Evolutionary conservation across 1,284 basidiomycete species (phyloP).

Genomic region (Trichosporon asahii): DNA sequence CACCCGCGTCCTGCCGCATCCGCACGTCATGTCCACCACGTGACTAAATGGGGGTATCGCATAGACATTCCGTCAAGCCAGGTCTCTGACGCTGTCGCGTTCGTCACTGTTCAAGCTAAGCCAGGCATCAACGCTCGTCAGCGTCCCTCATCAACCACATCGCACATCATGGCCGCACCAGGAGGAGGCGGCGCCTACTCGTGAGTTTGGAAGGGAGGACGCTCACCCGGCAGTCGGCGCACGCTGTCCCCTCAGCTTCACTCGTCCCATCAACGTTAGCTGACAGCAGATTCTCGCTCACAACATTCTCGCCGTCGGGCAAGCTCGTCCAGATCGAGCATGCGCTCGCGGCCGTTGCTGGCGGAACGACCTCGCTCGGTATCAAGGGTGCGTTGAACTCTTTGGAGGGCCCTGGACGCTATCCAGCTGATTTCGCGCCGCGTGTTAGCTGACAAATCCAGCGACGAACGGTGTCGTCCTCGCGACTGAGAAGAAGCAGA

Average conservation of each 20-base stretch:
- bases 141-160: conserved; percentile 5
- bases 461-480: conserved; percentile 98
- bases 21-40: conserved; percentile 6
- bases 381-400: conserved; percentile 75
- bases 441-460: conserved; percentile 45
- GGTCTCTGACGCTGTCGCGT: conserved; percentile 10
- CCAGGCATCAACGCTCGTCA: background rate
- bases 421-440: background rate
- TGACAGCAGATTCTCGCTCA: conserved; percentile 82
- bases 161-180: conserved; percentile 47
- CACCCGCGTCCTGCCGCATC: background rate
- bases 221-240: background rate
- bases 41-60: background rate
- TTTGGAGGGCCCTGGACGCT: background rate
- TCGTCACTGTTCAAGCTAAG: conserved; percentile 10
- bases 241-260: background rate
- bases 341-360: conserved; percentile 93
- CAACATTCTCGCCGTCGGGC: conserved; percentile 97
- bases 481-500: conserved; percentile 98
- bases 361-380: conserved; percentile 93
- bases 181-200: conserved; percentile 53
- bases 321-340: conserved; percentile 99
- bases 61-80: background rate
- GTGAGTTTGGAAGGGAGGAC: conserved; percentile 31
- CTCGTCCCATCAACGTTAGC: background rate